phyloP scores from a whole-genome alignment of 768 basidiomycete species.

The Naganishia randhawae region DNA sequence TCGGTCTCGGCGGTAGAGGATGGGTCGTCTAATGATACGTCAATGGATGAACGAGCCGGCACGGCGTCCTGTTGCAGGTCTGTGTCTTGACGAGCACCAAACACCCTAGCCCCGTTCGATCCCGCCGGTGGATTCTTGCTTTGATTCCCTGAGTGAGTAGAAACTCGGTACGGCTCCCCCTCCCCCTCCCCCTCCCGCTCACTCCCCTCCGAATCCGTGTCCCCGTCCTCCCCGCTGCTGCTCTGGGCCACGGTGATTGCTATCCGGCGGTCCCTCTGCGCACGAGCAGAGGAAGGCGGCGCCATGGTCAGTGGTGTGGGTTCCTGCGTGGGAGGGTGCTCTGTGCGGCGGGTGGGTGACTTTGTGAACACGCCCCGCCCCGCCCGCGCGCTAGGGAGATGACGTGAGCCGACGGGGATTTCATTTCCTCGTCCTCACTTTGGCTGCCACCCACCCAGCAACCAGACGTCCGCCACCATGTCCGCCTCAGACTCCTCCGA shows the following conservation, averaged over 20 bases:
- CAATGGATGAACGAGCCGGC: neutral
- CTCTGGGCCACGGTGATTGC: constrained; percentile 16
- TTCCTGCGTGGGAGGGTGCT: too few relatives aligned
- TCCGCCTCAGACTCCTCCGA: constrained; percentile 41
- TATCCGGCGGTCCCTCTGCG: neutral
- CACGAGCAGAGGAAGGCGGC: too few relatives aligned
- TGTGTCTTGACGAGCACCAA: neutral
- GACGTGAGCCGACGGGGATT: constrained; percentile 4
- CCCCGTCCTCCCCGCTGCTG: neutral
- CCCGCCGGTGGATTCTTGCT: too few relatives aligned
- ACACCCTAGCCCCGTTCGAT: neutral
- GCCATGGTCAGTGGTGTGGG: neutral
- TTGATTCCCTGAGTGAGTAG: too few relatives aligned
- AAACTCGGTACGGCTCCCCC: too few relatives aligned
- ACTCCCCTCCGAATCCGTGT: neutral
- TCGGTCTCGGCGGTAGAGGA: neutral
- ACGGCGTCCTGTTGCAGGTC: too few relatives aligned
- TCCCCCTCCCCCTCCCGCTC: neutral
- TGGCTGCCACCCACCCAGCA: too few relatives aligned
- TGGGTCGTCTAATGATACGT: neutral
- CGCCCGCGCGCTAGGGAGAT: too few relatives aligned
- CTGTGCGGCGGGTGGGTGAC: too few relatives aligned
- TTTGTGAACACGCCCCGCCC: too few relatives aligned
- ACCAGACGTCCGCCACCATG: constrained; percentile 29
- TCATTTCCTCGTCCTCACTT: neutral